Conservation (phyloP, 352 stramenopile species). For the Bremia lactucae region DNA sequence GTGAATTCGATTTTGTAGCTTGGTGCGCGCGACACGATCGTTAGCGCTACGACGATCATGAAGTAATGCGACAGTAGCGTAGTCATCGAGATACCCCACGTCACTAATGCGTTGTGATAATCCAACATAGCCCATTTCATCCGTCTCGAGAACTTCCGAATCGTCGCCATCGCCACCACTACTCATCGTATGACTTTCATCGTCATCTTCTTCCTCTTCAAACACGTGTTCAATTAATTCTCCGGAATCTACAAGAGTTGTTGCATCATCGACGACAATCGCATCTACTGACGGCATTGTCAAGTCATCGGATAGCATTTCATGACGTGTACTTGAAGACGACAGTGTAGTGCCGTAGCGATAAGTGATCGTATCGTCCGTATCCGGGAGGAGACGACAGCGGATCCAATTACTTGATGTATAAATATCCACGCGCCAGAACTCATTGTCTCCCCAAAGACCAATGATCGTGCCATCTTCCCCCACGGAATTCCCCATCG, state of each 20-base stretch:
- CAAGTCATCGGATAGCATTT: constrained; percentile 28
- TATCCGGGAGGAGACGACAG: constrained; percentile 69
- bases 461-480: constrained; percentile 26
- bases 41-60: constrained; percentile 10
- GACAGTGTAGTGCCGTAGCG: constrained; percentile 25
- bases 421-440: constrained; percentile 73
- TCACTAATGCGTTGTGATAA: constrained; percentile 23
- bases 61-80: constrained; percentile 10
- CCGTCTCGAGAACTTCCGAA: constrained; percentile 13
- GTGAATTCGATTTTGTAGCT: constrained; percentile 28
- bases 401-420: constrained; percentile 85
- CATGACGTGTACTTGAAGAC: constrained; percentile 21
- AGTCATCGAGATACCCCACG: constrained; percentile 28
- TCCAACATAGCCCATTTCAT: constrained; percentile 22
- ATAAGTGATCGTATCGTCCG: constrained; percentile 51
- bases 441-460: constrained; percentile 49
- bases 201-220: constrained; percentile 41
- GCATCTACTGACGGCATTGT: constrained; percentile 23
- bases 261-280: constrained; percentile 26
- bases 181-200: constrained; percentile 15
- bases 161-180: constrained; percentile 25
- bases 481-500: constrained; percentile 10
- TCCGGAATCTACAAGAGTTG: constrained; percentile 11
- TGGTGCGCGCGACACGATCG: constrained; percentile 8
- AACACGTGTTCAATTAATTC: constrained; percentile 19